These are phyloP conservation scores for Stagonosporopsis vannaccii DNA, from an alignment of 2,329 filamentous ascomycete species.

Conservation along the genomic window DNA sequence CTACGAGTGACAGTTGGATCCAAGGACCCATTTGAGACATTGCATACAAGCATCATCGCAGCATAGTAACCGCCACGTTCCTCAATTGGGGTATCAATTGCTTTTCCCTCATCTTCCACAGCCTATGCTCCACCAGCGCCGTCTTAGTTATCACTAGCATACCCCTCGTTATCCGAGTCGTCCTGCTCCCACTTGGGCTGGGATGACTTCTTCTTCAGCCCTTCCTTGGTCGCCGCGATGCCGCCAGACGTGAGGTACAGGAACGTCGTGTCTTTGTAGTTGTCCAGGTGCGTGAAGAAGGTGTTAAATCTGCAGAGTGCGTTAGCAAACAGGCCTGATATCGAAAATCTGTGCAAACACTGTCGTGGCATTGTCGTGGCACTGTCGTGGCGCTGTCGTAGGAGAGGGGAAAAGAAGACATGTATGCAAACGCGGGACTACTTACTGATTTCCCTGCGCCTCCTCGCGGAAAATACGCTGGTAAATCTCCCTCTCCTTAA, in stretches of 20 bases:
- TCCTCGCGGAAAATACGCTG: slow-evolving; percentile 89
- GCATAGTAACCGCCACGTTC: not conserved
- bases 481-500: slow-evolving; percentile 94
- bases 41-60: not conserved
- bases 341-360: no score
- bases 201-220: slow-evolving; percentile 37
- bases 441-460: slow-evolving; percentile 80
- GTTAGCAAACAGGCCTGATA: slow-evolving; percentile 28
- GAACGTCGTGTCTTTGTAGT: slow-evolving; percentile 58
- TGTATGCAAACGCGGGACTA: no score
- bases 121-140: not conserved
- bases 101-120: not conserved
- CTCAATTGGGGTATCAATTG: slow-evolving; percentile 5
- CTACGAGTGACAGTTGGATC: not conserved
- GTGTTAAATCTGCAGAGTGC: slow-evolving; percentile 49
- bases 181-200: slow-evolving; percentile 36
- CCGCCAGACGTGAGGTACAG: slow-evolving; percentile 60
- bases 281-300: slow-evolving; percentile 61
- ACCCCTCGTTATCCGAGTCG: slow-evolving; percentile 46
- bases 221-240: slow-evolving; percentile 51
- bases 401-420: no score
- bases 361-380: no score
- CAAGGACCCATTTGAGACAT: not conserved
- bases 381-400: no score
- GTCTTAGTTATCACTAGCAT: slow-evolving; percentile 43